Evolutionary conservation across 2,329 filamentous ascomycete genomes (phyloP), one percentile per base, ranked within the genome.

Genomic region (Alternaria ethzedia): DNA sequence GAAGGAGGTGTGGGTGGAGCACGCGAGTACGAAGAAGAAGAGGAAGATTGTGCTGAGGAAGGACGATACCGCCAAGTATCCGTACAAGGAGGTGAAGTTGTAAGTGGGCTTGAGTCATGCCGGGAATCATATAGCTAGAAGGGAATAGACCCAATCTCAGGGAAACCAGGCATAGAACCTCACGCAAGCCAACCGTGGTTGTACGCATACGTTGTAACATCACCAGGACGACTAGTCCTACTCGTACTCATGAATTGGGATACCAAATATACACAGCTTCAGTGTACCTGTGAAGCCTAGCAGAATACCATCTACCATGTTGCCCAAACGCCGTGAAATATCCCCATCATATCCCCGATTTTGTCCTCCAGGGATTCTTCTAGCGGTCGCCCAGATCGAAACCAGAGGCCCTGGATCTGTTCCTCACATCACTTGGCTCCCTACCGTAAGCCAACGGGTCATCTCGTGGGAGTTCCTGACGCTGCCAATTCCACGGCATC

Each of bases 1-100:
- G 59, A 89, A 90, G 73, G 92, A 97, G 84, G 85, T 90, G 32
- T 97, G 95, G 88, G 95, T 95, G 46, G 96, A 98, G 85, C 94
- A 99, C 82, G 83, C 88, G 46, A 83, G 86, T 15, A 97, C 87
- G 63, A 97, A 97, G 86, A 96, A 93, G 87, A 92, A 90, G 86
- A 90, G 90, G 78, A 93, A 94, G 84, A 88, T 97, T 70, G 96
- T 91, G 88, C 84, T 92, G 75, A 88, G 92, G 75, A 97, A 96
- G 85, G 92, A 93, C 78, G 91, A 94, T 77, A 86, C 89, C 57
- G 83, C 94, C 20, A 84, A 83, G 65, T 90, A 89, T 75, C 89
- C 89, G 6, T 89, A 83, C 77, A 89, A 88, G 79, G 86, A 84
- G 71, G 73, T 81, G 4, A 79, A 76, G 58, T 54, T 63, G 67